phyloP scores from a whole-genome alignment of 2,329 filamentous ascomycete species.

The Tolypocladium endophyticum region DNA sequence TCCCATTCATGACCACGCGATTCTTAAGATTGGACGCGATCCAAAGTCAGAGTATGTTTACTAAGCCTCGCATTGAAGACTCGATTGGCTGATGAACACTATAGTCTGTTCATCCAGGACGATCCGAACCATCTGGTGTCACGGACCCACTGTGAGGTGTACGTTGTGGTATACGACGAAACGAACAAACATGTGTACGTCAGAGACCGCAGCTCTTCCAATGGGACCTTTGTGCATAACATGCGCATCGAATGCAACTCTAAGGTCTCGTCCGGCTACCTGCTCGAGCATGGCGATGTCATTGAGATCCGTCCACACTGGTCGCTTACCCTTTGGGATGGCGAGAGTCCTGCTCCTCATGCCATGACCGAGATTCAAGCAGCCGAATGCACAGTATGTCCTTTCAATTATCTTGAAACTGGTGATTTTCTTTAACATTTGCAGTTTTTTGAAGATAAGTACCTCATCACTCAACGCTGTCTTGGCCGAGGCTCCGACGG shows the following conservation, averaged over 20 bases:
- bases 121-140: constrained; percentile 32
- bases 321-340: constrained; percentile 24
- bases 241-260: constrained; percentile 28
- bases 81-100: constrained; percentile 6
- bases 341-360: constrained; percentile 10
- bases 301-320: constrained; percentile 30
- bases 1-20: constrained; percentile 17
- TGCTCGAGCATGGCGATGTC: constrained; percentile 40
- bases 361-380: constrained; percentile 18
- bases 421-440: not conserved
- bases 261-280: constrained; percentile 28
- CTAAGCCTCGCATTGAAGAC: not conserved
- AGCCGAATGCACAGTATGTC: constrained; percentile 20
- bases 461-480: constrained; percentile 21
- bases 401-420: no score
- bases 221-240: constrained; percentile 43
- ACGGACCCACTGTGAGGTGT: constrained; percentile 44
- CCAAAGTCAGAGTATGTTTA: constrained; percentile 19
- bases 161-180: constrained; percentile 40
- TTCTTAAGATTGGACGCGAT: constrained; percentile 25
- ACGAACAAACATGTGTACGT: constrained; percentile 38
- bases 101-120: constrained; percentile 26
- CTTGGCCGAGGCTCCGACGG: constrained; percentile 27
- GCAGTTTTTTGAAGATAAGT: constrained; percentile 21
- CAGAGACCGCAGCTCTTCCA: constrained; percentile 42